Conservation (phyloP, 2,329 filamentous ascomycete genomes). For the Annulohypoxylon truncatum region DNA sequence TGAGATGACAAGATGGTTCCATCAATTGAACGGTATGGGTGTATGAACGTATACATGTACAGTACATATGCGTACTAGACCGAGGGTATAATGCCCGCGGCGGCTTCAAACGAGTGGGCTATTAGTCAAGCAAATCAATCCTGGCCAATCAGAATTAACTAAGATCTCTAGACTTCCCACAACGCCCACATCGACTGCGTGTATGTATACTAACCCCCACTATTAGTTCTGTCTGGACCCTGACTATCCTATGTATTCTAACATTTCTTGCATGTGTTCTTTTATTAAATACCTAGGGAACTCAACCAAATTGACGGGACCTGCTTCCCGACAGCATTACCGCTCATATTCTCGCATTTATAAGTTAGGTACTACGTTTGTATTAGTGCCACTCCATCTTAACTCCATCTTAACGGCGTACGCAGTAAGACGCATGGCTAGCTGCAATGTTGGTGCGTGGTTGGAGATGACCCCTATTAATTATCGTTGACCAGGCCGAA, state of each 20-base stretch:
- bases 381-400: not conserved
- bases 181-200: constrained; percentile 16
- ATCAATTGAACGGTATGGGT: not conserved
- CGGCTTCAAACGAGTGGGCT: constrained; percentile 29
- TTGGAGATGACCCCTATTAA: constrained; percentile 13
- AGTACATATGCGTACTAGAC: constrained; percentile 20
- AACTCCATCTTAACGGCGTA: not conserved
- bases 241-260: constrained; percentile 20
- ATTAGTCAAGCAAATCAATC: constrained; percentile 37
- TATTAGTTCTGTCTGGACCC: constrained; percentile 30
- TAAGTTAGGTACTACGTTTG: too few species aligned
- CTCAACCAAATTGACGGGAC: constrained; percentile 9
- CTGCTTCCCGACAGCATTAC: constrained; percentile 14
- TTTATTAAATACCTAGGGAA: constrained; percentile 20
- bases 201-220: constrained; percentile 34
- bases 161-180: constrained; percentile 14
- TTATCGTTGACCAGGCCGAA: constrained; percentile 27
- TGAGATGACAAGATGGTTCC: constrained; percentile 3
- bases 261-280: constrained; percentile 24
- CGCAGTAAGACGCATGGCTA: constrained; percentile 1
- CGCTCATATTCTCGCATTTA: constrained; percentile 10
- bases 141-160: constrained; percentile 19
- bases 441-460: constrained; percentile 1
- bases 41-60: constrained; percentile 19
- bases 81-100: constrained; percentile 27